Evolutionary conservation across 441 rosid genomes (phyloP), one percentile per base, ranked within the genome.

Genomic region (Omphalea diandra): DNA sequence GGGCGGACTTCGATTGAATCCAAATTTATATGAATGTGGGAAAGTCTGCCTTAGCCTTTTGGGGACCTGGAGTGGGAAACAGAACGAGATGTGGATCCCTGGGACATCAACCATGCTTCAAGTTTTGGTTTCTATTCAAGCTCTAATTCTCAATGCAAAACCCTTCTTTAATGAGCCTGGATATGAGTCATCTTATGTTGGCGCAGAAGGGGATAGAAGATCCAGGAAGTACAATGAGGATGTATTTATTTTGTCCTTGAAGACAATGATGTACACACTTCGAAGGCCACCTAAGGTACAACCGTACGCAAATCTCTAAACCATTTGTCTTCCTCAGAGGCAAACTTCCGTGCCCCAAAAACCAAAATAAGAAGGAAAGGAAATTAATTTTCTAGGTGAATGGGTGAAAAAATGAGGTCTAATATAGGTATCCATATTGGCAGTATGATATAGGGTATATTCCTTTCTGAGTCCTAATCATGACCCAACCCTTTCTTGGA

Each of bases 121-220:
- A 74, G 90, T 87, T 78, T 76, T 87, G 85, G 85, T 87, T 38
- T 87, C 92, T 3, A 84, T 85, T 69, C 90, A 87, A 73, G 90
- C 78, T 69, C 80, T 87, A 55, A 81, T 87, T 74, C 76, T 87
- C 70, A 87, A 84, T 81, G 75, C 75, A 27, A 73, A 72, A 47
- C 92, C 92, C 33, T 87, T 79, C 74, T 87, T 81, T 70, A 87
- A 87, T 57, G 92, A 87, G 82, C 92, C 92, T 70, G 88, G 88
- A 27, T 77, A 78, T 70, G 88, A 79, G 66, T n/a, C 44, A 7
- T 54, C 73, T 10, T 77, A 72, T 72, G 35, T 8, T 11, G 84
- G 85, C 18, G 65, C 14, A 24, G 75, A 55, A 9, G 87, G 88
- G 55, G 79, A 76, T 56, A 79, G 0, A 66, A 63, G 31, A 50